Evolutionary conservation across 345 rosid genomes (phyloP).

Genomic region (Gossypium mustelinum): DNA sequence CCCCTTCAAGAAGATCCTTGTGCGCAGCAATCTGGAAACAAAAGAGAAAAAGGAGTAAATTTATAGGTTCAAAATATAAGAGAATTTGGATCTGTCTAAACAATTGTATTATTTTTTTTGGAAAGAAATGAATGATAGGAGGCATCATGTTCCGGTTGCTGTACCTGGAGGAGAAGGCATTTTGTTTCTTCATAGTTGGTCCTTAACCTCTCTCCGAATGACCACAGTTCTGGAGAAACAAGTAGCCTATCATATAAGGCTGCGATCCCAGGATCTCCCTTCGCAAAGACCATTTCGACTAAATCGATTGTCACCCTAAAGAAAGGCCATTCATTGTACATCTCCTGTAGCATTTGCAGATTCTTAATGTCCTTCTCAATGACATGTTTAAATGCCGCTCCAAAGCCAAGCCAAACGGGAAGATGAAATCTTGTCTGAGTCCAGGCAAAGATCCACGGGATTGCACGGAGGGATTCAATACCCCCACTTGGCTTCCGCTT

Average conservation of each 20-base stretch:
- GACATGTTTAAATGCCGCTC: constrained; percentile 73
- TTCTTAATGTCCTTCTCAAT: constrained; percentile 66
- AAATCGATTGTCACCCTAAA: constrained; percentile 92
- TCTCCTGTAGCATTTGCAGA: constrained; percentile 78
- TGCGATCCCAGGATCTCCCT: constrained; percentile 93
- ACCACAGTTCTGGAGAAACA: constrained; percentile 72
- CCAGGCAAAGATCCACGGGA: constrained; percentile 99
- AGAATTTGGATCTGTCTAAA: background rate
- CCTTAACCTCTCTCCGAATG: constrained; percentile 71
- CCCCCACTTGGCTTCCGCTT: constrained; percentile 98
- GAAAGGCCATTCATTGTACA: constrained; percentile 95
- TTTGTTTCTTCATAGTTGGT: constrained; percentile 75
- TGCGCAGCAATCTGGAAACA: constrained; percentile 79
- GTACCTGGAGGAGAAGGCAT: constrained; percentile 80
- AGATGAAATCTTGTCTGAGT: constrained; percentile 97
- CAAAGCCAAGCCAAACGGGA: constrained; percentile 96
- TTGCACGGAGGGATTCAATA: constrained; percentile 90
- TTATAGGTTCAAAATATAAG: background rate
- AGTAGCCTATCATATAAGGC: constrained; percentile 81
- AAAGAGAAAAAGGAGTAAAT: background rate
- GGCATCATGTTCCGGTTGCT: background rate
- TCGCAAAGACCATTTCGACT: constrained; percentile 98
- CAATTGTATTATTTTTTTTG: constrained; percentile 36
- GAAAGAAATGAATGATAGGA: constrained; percentile 20
- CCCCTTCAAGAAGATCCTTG: constrained; percentile 92